Conservation (phyloP, 192 early-diverging fungal species). For the Thoreauomyces humboldtii region DNA sequence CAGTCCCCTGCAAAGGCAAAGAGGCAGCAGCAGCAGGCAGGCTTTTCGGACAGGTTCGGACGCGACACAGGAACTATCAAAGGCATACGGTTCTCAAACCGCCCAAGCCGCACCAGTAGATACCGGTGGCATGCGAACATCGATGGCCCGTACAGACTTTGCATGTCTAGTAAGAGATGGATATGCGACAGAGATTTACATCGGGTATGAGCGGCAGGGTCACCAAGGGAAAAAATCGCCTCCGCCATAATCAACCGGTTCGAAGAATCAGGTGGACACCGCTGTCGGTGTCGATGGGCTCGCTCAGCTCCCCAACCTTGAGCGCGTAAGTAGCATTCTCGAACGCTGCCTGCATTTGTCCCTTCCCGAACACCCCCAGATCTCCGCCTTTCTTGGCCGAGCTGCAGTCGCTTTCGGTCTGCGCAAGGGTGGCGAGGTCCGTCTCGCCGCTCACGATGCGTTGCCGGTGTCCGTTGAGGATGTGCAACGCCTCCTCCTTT, state of each 20-base stretch:
- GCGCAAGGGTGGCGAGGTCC: constrained; percentile 70
- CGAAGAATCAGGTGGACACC: constrained; percentile 92
- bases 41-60: too few relatives aligned
- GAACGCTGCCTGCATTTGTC: constrained; percentile 90
- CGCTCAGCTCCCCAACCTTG: constrained; percentile 76
- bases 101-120: too few relatives aligned
- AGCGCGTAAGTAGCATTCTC: constrained; percentile 83
- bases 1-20: too few relatives aligned
- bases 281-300: constrained; percentile 82
- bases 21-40: too few relatives aligned
- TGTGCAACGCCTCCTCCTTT: constrained; percentile 83
- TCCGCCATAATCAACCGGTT: constrained; percentile 76
- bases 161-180: too few relatives aligned
- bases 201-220: too few relatives aligned
- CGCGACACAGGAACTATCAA: too few relatives aligned
- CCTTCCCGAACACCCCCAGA: constrained; percentile 79
- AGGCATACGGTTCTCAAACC: too few relatives aligned
- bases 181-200: too few relatives aligned
- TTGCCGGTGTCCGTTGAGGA: constrained; percentile 44
- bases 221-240: too few relatives aligned
- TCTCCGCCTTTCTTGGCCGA: constrained; percentile 87
- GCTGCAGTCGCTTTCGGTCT: constrained; percentile 84
- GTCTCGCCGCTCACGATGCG: constrained; percentile 63
- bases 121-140: too few relatives aligned
- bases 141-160: too few relatives aligned